These are phyloP conservation scores for Petunia secreta DNA, from an alignment of 257 asterid species.

Conservation along the genomic window DNA sequence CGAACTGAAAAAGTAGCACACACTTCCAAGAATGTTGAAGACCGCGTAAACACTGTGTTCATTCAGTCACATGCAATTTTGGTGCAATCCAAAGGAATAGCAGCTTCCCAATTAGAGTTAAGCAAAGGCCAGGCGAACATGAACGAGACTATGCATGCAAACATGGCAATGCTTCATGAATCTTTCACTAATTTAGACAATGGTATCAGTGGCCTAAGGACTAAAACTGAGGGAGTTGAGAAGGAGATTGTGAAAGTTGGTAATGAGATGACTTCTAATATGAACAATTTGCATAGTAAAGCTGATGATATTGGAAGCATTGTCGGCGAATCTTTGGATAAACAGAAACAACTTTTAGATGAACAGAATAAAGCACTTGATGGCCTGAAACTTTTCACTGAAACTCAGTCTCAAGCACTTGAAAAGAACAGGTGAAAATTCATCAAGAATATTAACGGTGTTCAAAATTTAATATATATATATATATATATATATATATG, in stretches of 20 bases:
- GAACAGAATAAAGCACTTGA: slow-evolving; percentile 68
- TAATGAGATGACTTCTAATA: slow-evolving; percentile 60
- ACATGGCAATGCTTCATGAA: slow-evolving; percentile 55
- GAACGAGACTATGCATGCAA: slow-evolving; percentile 64
- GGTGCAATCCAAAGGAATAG: slow-evolving; percentile 67
- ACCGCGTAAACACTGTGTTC: slow-evolving; percentile 52
- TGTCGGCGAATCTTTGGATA: slow-evolving; percentile 68
- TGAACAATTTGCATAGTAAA: slow-evolving; percentile 58
- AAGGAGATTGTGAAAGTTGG: slow-evolving; percentile 73
- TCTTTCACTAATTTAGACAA: slow-evolving; percentile 57
- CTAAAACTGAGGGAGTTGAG: slow-evolving; percentile 70
- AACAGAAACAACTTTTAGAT: slow-evolving; percentile 72
- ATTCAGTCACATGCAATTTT: slow-evolving; percentile 55
- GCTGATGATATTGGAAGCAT: slow-evolving; percentile 69
- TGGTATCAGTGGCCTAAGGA: slow-evolving; percentile 54
- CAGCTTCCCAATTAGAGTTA: slow-evolving; percentile 65
- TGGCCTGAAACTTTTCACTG: slow-evolving; percentile 60
- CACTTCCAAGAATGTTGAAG: slow-evolving; percentile 59
- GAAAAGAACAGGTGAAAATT: slow-evolving; percentile 74
- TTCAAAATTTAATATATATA: no score
- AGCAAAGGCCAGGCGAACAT: slow-evolving; percentile 59
- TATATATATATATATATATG: no score
- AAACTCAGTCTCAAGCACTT: slow-evolving; percentile 73
- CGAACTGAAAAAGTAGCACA: slow-evolving; percentile 56
- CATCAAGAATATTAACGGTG: neutral